phyloP scores from a whole-genome alignment of 2,329 filamentous ascomycete species.

The Fulvia fulva region DNA sequence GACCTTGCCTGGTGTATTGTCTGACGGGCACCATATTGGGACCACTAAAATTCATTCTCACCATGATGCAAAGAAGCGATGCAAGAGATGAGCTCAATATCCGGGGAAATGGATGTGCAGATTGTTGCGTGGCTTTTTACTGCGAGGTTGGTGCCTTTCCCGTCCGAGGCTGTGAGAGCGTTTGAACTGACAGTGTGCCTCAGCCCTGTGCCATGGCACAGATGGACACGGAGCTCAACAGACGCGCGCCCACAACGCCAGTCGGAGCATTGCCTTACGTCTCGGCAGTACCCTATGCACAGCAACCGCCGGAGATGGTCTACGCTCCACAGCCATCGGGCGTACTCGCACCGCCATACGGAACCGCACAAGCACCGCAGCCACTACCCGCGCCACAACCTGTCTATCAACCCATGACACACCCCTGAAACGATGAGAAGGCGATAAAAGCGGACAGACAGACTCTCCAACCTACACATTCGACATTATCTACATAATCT shows the following conservation, averaged over 20 bases:
- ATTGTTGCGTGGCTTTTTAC: neutral
- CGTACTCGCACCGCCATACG: neutral
- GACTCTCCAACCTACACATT: neutral
- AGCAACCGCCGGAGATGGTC: neutral
- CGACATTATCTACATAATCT: neutral
- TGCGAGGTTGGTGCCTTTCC: neutral
- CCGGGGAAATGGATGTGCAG: neutral
- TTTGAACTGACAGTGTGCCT: neutral
- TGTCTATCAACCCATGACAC: no score
- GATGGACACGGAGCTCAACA: neutral
- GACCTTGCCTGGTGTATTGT: neutral
- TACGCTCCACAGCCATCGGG: neutral
- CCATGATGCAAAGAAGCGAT: neutral
- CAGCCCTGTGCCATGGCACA: neutral
- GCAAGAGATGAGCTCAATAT: neutral
- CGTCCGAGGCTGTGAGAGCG: neutral
- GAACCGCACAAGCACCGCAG: neutral
- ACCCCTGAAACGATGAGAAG: neutral
- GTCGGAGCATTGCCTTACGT: neutral
- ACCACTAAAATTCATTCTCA: neutral
- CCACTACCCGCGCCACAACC: no score
- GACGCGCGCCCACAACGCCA: neutral
- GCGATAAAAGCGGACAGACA: neutral
- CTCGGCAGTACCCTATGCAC: neutral
- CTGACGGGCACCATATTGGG: neutral